Evolutionary conservation across 805 yeast species (phyloP), one percentile per base, ranked within the genome.

Genomic region (Kazachstania psychrophila): DNA sequence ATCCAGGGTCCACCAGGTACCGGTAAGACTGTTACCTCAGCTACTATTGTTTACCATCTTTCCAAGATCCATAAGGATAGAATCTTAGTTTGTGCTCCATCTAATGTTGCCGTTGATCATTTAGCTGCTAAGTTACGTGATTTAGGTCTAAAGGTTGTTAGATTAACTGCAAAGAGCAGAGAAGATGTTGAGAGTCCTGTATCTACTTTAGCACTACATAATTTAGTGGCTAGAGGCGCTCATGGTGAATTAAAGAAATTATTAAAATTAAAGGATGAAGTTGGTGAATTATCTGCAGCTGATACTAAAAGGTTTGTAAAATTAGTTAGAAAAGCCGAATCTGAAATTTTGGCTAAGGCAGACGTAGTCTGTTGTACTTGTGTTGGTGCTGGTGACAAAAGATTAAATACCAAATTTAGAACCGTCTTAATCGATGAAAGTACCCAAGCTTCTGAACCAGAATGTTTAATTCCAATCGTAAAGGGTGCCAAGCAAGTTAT

Each of bases 1-100:
- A 85, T 86, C 43, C 96, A 88, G 58, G 96, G 96, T 13, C 96
- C 96, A 8, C 96, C 96, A 3, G 95, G 95, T 45, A 88, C 96
- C 0, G 96, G 96, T 56, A 88, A 88, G 54, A 88, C 96, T 1
- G 94, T 85, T 12, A 87, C 95, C 0, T 85, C 95, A 0, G 89
- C 95, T 2, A 79, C 94, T 0, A 83, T 88, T 40, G 73, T 87
- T 22, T 79, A 83, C 48, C 95, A 85, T 50, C 62, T 86, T 37
- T 68, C 77, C 3, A 73, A 75, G 40, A 52, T 77, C 42, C 74
- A 73, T 47, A 72, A 73, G 38, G 77, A 74, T 33, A 73, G 74
- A 43, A 75, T 87, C 7, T 66, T 88, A 28, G 96, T 87, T 3
- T 85, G 95, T 66, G 96, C 96, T 3, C 96, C 96, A 16, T 87